phyloP scores from a whole-genome alignment of 805 yeast species.

The Ogataea polymorpha region DNA sequence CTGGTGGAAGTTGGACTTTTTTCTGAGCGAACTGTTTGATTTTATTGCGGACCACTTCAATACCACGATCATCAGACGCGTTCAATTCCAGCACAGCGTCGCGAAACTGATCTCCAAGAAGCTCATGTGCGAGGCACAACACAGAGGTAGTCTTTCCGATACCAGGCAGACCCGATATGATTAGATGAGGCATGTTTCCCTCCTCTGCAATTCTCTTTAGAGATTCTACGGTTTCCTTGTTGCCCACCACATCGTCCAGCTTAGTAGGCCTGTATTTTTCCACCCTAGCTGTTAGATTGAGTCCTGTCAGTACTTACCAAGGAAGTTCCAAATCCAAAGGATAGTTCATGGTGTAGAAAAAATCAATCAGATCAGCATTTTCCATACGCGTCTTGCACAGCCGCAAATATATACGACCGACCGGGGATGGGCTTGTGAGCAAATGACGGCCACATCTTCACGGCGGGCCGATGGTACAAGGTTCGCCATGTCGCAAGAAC shows the following conservation, averaged over 20 bases:
- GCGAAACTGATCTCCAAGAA: slow-evolving; percentile 60
- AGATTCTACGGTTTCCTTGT: slow-evolving; percentile 83
- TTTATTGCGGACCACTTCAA: slow-evolving; percentile 89
- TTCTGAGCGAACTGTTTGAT: slow-evolving; percentile 96
- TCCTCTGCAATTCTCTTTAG: slow-evolving; percentile 80
- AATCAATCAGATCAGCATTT: slow-evolving; percentile 4
- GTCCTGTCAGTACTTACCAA: slow-evolving; percentile 24
- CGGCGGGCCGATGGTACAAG: too few relatives aligned
- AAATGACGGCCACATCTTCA: too few relatives aligned
- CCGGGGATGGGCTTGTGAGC: background rate
- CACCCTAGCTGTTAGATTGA: slow-evolving; percentile 49
- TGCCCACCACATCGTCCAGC: slow-evolving; percentile 87
- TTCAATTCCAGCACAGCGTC: slow-evolving; percentile 91
- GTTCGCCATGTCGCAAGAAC: too few relatives aligned
- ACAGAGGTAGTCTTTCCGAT: slow-evolving; percentile 96
- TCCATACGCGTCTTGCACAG: slow-evolving; percentile 10
- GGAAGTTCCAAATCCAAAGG: slow-evolving; percentile 34
- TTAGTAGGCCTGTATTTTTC: slow-evolving; percentile 88
- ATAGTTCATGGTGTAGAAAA: slow-evolving; percentile 17
- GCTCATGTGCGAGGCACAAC: slow-evolving; percentile 81
- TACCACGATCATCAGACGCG: slow-evolving; percentile 97
- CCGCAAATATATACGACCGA: background rate
- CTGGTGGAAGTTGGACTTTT: slow-evolving; percentile 80
- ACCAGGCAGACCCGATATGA: slow-evolving; percentile 94
- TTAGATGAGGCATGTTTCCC: slow-evolving; percentile 97